Evolutionary conservation across 2,329 filamentous ascomycete species (phyloP), one percentile per base, ranked within the genome.

Genomic region (Monilinia laxa): DNA sequence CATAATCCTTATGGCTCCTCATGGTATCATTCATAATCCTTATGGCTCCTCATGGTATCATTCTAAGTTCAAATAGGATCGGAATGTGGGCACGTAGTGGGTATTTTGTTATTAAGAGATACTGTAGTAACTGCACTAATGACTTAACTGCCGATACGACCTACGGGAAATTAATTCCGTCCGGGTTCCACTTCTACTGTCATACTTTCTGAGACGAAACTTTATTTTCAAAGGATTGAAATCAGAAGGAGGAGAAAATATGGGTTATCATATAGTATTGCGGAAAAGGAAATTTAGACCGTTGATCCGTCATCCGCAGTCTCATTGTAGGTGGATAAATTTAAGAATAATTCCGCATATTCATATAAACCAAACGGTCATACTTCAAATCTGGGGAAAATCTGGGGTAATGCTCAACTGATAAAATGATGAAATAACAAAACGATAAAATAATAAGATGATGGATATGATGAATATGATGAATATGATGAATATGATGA

Each of bases 241-340:
- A 49, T 40, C 7, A 18, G 25, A 38, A 60, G 42, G 20, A 16
- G 56, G 25, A 35, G 57, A n/a, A 18, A 47, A 12, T 59, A 5
- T 12, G n/a, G 42, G 47, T 35, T n/a, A 18, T 47, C 18, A 59
- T 23, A 59, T n/a, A 59, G 57, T 2, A 18, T 59, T 31, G 11
- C 25, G 11, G 38, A 35, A 35, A 18, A 0, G 57, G 18, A 23
- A 49, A 35, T 35, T 20, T 23, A 25, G n/a, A 6, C 45, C 28
- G 45, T 25, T 28, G 58, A 60, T 60, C 45, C 20, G 58, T 23
- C 11, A 12, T 20, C 14, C 9, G 28, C 28, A 25, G 14, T 51
- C 31, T 62, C 14, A 38, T 40, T 62, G 45, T 62, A 62, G 45
- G 58, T 62, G 58, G 58, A 49, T 38, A 62, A 62, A 62, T n/a